A percentile compares a stretch with the other conserved stretches of the same genome.
Evolutionary conservation across 2,329 filamentous ascomycete species (phyloP).

Genomic region (Claviceps sp.): DNA sequence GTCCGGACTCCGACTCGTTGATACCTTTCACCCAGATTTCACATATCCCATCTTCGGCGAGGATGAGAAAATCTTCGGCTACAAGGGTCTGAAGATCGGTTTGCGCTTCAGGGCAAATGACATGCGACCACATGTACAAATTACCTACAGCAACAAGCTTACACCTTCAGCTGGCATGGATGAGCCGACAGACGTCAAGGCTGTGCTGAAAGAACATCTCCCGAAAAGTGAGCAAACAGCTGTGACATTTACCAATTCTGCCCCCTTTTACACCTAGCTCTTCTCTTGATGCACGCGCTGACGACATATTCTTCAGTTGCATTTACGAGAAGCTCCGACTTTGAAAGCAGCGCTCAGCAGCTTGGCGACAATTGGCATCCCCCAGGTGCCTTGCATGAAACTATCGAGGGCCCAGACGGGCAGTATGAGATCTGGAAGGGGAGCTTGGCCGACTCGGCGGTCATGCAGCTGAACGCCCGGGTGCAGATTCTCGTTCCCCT

Average conservation of each 20-base stretch:
- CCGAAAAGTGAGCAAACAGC: conserved; percentile 39
- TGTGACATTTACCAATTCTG: neutral
- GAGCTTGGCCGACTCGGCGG: conserved; percentile 53
- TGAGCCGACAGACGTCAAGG: conserved; percentile 55
- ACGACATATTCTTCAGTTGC: conserved; percentile 36
- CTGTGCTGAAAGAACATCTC: conserved; percentile 50
- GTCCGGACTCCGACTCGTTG: conserved; percentile 40
- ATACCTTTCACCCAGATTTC: conserved; percentile 69
- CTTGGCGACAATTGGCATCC: conserved; percentile 45
- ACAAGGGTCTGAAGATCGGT: conserved; percentile 65
- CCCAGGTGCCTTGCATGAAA: conserved; percentile 58
- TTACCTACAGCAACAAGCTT: conserved; percentile 61
- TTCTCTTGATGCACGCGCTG: neutral
- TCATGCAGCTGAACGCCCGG: conserved; percentile 61
- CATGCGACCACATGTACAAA: conserved; percentile 62
- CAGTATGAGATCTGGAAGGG: conserved; percentile 79
- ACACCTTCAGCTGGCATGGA: conserved; percentile 48
- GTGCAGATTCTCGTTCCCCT: conserved; percentile 74
- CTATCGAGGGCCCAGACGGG: conserved; percentile 46
- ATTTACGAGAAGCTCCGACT: conserved; percentile 49
- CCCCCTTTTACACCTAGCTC: neutral
- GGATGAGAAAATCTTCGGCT: conserved; percentile 84
- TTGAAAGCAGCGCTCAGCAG: conserved; percentile 42
- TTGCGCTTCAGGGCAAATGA: conserved; percentile 56
- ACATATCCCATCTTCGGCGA: conserved; percentile 90